Base-by-base conservation (phyloP, 2,329 filamentous ascomycete species). In the Paecilomyces variotii region DNA sequence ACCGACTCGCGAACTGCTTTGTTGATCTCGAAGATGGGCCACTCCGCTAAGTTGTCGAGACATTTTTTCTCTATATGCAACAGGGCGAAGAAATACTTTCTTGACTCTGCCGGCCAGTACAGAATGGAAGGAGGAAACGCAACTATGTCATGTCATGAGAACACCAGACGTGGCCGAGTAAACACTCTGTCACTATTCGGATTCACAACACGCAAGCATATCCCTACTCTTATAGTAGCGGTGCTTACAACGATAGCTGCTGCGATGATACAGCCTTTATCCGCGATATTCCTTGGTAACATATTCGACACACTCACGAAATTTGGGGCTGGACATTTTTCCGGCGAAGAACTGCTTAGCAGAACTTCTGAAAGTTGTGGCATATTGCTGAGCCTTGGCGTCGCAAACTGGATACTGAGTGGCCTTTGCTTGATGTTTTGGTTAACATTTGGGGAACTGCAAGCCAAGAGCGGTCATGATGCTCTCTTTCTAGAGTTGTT, bases 381-480 rank as follows among this genome's bases (percentile, higher is more conserved):
- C 27, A 81, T 84, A 27, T 75, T 96, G 51, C 73, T 85, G 0
- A 80, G 78, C 0, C 72, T 96, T 0, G 90, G 88, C 0, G 70
- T 78, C 0, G 82, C 76, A 0, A 86, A 84, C 53, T 93, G 89
- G 84, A 53, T 91, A 0, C 73, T 87, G 14, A 87, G 89, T 64
- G 82, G 83, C 2, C 69, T 81, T 1, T 88, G 90, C 64, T 87
- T 91, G 65, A 79, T 81, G 1, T 72, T 84, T 0, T 97, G 92
- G 86, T 78, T 93, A 30, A 70, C 82, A 0, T 94, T 94, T 70
- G 90, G 92, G 12, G 92, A 97, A 72, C 67, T 90, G 1, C 90
- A 96, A 64, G 90, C 88, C 0, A 83, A 82, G 32, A 83, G 75
- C 53, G 86, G 85, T 5, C 83, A 91, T 4, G 77, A 80, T 14